Percentiles rank a stretch among this genome's conserved stretches.
Evolutionary conservation across 1,139 yeast species (phyloP).

Genomic region (Suhomyces yuchorum): DNA sequence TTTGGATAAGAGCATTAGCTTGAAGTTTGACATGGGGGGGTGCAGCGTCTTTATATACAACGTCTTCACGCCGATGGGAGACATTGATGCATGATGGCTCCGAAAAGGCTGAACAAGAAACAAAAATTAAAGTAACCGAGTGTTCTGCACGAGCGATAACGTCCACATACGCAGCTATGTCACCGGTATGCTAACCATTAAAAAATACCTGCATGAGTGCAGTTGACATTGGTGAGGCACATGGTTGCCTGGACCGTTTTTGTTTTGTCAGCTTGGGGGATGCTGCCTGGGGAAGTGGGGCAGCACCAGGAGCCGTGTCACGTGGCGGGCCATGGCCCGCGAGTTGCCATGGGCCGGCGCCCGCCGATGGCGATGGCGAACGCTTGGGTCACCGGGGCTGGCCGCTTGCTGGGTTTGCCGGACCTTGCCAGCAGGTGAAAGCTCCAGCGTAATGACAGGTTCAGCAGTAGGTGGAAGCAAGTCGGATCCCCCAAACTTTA

Average conservation of each 20-base stretch:
- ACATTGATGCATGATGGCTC: background rate
- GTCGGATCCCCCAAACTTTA: background rate
- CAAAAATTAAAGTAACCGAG: constrained; percentile 9
- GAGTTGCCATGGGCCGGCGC: too few relatives aligned
- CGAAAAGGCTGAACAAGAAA: constrained; percentile 8
- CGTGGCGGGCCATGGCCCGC: background rate
- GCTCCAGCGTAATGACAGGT: too few relatives aligned
- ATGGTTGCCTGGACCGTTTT: constrained; percentile 5
- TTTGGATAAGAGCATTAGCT: constrained; percentile 5
- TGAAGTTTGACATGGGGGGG: background rate
- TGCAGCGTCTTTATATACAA: constrained; percentile 1
- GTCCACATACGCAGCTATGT: constrained; percentile 3
- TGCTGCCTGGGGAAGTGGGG: background rate
- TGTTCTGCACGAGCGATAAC: constrained; percentile 7
- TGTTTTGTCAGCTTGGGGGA: constrained; percentile 1
- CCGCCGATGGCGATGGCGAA: too few relatives aligned
- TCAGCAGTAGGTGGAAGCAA: too few relatives aligned
- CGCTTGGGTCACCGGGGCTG: too few relatives aligned
- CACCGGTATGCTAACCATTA: constrained; percentile 1
- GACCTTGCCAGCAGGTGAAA: too few relatives aligned
- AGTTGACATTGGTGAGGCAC: constrained; percentile 1
- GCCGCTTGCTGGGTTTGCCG: too few relatives aligned
- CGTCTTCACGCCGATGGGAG: too few relatives aligned
- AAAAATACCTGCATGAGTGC: background rate
- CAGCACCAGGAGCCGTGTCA: background rate